Percentiles rank a stretch among this genome's conserved stretches.
Conservation (phyloP, 2,329 filamentous ascomycete species). For the Calonectria leucothoes region DNA sequence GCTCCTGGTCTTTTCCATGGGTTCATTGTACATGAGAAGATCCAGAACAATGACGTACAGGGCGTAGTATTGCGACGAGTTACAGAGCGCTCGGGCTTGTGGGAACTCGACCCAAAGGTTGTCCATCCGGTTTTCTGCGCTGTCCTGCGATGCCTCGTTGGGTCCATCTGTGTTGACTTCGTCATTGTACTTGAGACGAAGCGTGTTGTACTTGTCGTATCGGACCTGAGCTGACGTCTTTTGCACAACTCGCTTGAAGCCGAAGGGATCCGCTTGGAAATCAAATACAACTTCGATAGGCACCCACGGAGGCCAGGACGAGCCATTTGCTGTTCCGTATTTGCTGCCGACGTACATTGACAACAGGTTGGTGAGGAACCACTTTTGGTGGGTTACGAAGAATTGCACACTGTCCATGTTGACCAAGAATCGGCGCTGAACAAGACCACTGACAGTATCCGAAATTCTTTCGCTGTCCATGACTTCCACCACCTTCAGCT, state of each 20-base stretch:
- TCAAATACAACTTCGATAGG: conserved; percentile 99
- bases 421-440: conserved; percentile 92
- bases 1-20: conserved; percentile 94
- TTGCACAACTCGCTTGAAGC: conserved; percentile 97
- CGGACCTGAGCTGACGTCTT: conserved; percentile 94
- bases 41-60: conserved; percentile 99
- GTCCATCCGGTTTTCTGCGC: conserved; percentile 84
- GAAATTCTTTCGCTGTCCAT: conserved; percentile 96
- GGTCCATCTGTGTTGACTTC: conserved; percentile 79
- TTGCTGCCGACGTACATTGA: conserved; percentile 95
- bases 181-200: conserved; percentile 97
- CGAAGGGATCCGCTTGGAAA: conserved; percentile 91
- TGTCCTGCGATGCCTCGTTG: conserved; percentile 62
- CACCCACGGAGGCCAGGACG: conserved; percentile 97
- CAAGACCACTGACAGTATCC: conserved; percentile 93
- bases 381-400: conserved; percentile 95
- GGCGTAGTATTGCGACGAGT: conserved; percentile 96
- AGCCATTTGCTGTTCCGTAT: conserved; percentile 86
- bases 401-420: conserved; percentile 99
- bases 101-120: conserved; percentile 98
- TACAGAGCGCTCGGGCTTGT: conserved; percentile 92
- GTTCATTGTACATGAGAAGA: conserved; percentile 94
- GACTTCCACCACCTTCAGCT: conserved; percentile 95
- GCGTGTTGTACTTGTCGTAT: conserved; percentile 98
- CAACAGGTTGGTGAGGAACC: conserved; percentile 84